Evolutionary conservation across 768 basidiomycete genomes (phyloP).

Genomic region (Termitomyces sp.): DNA sequence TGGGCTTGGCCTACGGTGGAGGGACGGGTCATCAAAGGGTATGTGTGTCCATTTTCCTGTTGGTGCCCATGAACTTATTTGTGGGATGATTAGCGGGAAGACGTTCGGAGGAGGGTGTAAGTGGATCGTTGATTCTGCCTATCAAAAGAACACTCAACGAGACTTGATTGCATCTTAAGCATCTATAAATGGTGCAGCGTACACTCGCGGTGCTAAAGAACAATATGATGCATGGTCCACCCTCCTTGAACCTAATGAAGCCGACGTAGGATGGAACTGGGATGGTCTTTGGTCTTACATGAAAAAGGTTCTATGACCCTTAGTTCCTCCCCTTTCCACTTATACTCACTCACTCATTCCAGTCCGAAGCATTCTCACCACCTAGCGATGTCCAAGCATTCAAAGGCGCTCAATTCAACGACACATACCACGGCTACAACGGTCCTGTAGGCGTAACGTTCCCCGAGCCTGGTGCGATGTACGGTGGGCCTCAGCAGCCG

Average conservation of each 20-base stretch:
- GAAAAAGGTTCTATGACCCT: conserved; percentile 32
- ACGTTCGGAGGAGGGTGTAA: conserved; percentile 38
- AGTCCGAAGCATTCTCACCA: conserved; percentile 44
- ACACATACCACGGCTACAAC: conserved; percentile 42
- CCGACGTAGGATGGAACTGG: conserved; percentile 43
- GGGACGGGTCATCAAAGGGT: conserved; percentile 33
- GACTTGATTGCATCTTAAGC: conserved; percentile 16
- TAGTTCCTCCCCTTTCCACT: not conserved
- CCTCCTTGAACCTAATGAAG: conserved; percentile 33
- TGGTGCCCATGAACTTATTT: not conserved
- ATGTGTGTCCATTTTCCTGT: conserved; percentile 6
- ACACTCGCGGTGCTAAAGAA: conserved; percentile 35
- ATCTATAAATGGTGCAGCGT: conserved; percentile 44
- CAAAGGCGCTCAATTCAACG: conserved; percentile 40
- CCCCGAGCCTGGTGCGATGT: conserved; percentile 38
- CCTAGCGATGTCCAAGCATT: conserved; percentile 38
- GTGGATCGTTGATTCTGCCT: conserved; percentile 1
- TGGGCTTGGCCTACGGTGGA: conserved; percentile 41
- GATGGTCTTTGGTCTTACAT: conserved; percentile 37
- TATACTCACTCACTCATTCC: not conserved
- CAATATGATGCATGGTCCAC: conserved; percentile 40
- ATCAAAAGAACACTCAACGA: not conserved
- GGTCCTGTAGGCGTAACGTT: conserved; percentile 53
- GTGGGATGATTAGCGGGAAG: conserved; percentile 29
- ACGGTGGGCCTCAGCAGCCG: conserved; percentile 48